A percentile compares a stretch with the other conserved stretches of the same genome.
phyloP scores from a whole-genome alignment of 192 early-diverging fungal genomes.

The Phycomyces nitens region DNA sequence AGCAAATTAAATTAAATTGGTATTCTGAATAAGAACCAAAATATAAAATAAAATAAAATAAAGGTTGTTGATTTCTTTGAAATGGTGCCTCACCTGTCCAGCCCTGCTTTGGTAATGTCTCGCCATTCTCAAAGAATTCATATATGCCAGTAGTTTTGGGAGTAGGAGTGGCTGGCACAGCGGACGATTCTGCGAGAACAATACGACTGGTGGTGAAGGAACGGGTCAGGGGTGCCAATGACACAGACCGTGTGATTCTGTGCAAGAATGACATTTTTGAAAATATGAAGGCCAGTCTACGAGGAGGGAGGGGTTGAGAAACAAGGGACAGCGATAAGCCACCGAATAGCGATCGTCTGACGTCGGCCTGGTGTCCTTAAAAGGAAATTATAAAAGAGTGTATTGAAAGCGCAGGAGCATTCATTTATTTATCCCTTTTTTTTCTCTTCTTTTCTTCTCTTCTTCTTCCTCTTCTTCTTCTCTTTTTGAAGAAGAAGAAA shows the following conservation, averaged over 20 bases:
- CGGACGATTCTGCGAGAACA: not conserved
- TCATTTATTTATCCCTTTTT: no score
- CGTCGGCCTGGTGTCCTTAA: not conserved
- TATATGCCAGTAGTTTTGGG: slow-evolving; percentile 14
- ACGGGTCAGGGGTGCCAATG: not conserved
- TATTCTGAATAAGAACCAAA: no score
- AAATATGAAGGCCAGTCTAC: not conserved
- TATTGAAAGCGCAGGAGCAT: not conserved
- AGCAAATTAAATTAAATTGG: no score
- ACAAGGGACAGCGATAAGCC: not conserved
- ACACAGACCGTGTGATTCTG: slow-evolving; percentile 6
- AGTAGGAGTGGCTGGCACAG: not conserved
- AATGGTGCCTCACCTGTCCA: slow-evolving; percentile 28
- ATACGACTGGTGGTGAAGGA: slow-evolving; percentile 14
- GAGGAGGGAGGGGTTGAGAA: not conserved
- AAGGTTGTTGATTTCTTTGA: not conserved
- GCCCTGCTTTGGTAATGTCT: slow-evolving; percentile 24
- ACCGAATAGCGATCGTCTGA: not conserved
- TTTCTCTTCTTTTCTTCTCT: no score
- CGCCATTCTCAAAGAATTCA: slow-evolving; percentile 38
- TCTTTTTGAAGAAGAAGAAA: not conserved
- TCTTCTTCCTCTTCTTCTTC: no score
- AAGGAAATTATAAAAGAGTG: not conserved
- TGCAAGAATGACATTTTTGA: slow-evolving; percentile 23
- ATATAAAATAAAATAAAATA: not conserved